Conservation (phyloP, 176 grass and related monocot genomes). For the Hordeum marinum region DNA sequence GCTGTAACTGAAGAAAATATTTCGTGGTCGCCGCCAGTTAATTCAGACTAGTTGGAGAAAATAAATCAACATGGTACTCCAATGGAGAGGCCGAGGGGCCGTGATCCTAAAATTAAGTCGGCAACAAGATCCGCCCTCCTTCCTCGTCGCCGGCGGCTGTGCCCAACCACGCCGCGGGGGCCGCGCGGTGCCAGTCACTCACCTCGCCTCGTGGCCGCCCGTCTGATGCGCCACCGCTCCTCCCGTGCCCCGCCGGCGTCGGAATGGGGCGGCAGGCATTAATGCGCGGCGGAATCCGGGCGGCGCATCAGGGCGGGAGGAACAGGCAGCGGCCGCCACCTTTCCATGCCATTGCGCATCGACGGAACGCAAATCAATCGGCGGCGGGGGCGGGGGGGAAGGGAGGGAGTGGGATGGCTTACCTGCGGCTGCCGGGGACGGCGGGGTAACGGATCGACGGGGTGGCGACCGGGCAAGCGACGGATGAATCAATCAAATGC, state of each 20-base stretch:
- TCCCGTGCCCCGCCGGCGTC: too few relatives aligned
- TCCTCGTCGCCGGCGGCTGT: too few relatives aligned
- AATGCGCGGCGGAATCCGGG: too few relatives aligned
- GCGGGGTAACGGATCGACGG: not conserved
- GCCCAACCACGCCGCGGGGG: too few relatives aligned
- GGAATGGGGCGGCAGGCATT: not conserved
- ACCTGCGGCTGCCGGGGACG: not conserved
- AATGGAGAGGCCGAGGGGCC: not conserved
- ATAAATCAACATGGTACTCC: not conserved
- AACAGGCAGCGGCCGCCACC: too few relatives aligned
- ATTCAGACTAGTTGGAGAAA: not conserved
- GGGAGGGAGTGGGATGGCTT: not conserved
- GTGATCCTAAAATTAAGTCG: not conserved
- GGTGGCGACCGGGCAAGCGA: too few relatives aligned
- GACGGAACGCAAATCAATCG: not conserved
- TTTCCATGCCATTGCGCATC: too few relatives aligned
- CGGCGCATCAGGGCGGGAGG: too few relatives aligned
- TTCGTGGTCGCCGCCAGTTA: not conserved
- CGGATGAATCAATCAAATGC: not conserved
- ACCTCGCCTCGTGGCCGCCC: too few relatives aligned
- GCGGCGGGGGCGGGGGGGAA: too few relatives aligned
- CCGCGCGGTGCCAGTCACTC: not conserved
- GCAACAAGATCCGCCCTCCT: not conserved
- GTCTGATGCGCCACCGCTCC: too few relatives aligned
- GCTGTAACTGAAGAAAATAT: too few relatives aligned